Evolutionary conservation across 2,329 filamentous ascomycete genomes (phyloP), one percentile per base, ranked within the genome.

Genomic region (Penicillium sp.): DNA sequence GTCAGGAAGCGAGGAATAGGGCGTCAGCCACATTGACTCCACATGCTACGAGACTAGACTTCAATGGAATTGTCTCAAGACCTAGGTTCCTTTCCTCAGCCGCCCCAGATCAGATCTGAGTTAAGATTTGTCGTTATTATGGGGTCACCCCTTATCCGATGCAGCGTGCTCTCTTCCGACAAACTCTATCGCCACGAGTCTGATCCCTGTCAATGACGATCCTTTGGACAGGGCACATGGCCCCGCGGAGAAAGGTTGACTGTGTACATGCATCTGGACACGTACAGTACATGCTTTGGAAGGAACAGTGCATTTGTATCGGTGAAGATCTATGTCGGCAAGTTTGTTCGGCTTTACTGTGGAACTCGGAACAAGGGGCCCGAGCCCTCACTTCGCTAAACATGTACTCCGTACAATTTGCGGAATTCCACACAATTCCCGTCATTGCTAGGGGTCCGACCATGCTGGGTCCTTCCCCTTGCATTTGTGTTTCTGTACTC

Each of bases 301-400:
- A n/a, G 25, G 11, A 2, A 25, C 44, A 26, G 44, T 47, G 46
- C 31, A 37, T 37, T 35, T 14, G 9, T 19, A 39, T 39, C 21
- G 46, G 35, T 29, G 33, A 50, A 27, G 48, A 50, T 50, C 48
- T 8, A 50, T 29, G 8, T 39, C 33, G 35, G 48, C 31, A 33
- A 31, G 8, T 14, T 14, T 16, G 14, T 16, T 37, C 23, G 27
- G 16, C 19, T 37, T 27, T 13, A 7, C 6, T 50, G 13, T 14
- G 29, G 31, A 33, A 19, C 25, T 33, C 39, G 61, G 59, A 58
- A 64, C 59, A 58, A 25, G 53, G 56, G 59, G 52, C 42, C 57
- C 59, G 57, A 62, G 59, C 54, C 43, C 46, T 52, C 50, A 53
- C 46, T 37, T 52, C 52, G 25, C 46, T 19, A 19, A 29, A 23